phyloP scores from a whole-genome alignment of 2,329 filamentous ascomycete species.

The Microcyclospora tardicrescens region DNA sequence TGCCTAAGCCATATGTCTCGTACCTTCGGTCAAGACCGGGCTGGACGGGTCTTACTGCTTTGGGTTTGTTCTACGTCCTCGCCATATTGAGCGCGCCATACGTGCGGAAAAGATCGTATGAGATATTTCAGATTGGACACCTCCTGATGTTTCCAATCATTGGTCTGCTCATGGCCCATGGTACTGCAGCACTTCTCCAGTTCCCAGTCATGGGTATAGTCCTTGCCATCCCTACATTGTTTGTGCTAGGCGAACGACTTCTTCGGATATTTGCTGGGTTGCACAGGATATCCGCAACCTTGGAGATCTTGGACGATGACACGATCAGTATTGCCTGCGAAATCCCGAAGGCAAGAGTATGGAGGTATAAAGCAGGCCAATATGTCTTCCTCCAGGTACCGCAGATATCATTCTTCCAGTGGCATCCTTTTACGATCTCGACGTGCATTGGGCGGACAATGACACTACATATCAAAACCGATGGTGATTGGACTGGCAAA shows the following conservation, averaged over 20 bases:
- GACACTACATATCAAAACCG: slow-evolving; percentile 46
- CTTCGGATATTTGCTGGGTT: slow-evolving; percentile 38
- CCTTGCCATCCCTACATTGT: slow-evolving; percentile 40
- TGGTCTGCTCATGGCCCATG: slow-evolving; percentile 43
- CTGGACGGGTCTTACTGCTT: slow-evolving; percentile 37
- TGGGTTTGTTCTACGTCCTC: slow-evolving; percentile 39
- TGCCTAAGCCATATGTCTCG: slow-evolving; percentile 33
- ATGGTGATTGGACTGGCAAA: slow-evolving; percentile 43
- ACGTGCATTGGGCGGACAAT: slow-evolving; percentile 40
- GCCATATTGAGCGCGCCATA: slow-evolving; percentile 38
- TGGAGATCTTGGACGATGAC: slow-evolving; percentile 40
- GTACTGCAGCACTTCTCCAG: slow-evolving; percentile 38
- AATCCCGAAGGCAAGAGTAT: slow-evolving; percentile 37
- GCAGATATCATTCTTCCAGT: slow-evolving; percentile 40
- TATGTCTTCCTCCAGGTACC: slow-evolving; percentile 46
- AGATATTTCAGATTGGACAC: slow-evolving; percentile 45
- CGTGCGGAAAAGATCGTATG: slow-evolving; percentile 40
- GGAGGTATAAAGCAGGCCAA: slow-evolving; percentile 44
- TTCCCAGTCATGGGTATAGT: slow-evolving; percentile 46
- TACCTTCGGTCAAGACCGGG: slow-evolving; percentile 39
- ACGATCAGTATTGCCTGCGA: slow-evolving; percentile 39
- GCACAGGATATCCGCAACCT: slow-evolving; percentile 34
- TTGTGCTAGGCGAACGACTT: slow-evolving; percentile 38
- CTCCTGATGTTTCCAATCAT: slow-evolving; percentile 47
- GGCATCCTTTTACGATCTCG: slow-evolving; percentile 49